These are phyloP conservation scores for Ceratobasidium sp. DNA, from an alignment of 1,284 basidiomycete species.

Conservation along the genomic window DNA sequence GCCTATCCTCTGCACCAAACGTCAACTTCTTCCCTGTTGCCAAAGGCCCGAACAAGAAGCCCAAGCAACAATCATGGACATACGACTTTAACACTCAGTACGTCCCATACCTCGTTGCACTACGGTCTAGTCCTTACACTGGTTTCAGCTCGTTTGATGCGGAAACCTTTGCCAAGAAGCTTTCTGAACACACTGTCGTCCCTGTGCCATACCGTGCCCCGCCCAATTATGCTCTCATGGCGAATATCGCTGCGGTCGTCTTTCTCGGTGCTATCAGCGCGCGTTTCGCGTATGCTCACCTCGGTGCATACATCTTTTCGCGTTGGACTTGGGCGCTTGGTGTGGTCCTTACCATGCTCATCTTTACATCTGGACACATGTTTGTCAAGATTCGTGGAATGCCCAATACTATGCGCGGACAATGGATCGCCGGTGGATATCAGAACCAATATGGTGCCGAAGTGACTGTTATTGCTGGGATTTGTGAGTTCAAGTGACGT, in stretches of 20 bases:
- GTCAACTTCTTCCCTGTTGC: constrained; percentile 78
- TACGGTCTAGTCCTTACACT: not conserved
- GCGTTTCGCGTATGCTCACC: constrained; percentile 55
- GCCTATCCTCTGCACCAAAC: constrained; percentile 76
- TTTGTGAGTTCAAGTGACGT: constrained; percentile 70
- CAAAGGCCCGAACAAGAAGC: constrained; percentile 66
- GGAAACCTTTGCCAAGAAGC: constrained; percentile 73
- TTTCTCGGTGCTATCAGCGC: constrained; percentile 57
- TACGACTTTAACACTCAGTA: constrained; percentile 74
- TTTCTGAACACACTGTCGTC: constrained; percentile 73
- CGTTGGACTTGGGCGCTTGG: constrained; percentile 78
- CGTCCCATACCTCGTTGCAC: constrained; percentile 52
- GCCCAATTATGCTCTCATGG: constrained; percentile 61
- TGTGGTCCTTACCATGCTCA: constrained; percentile 59
- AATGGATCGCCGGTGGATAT: constrained; percentile 88
- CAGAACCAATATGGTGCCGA: constrained; percentile 93
- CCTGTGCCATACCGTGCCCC: constrained; percentile 77
- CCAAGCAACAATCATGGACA: constrained; percentile 63
- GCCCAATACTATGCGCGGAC: constrained; percentile 68
- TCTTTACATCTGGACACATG: constrained; percentile 94
- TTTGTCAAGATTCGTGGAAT: constrained; percentile 90
- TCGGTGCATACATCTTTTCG: constrained; percentile 72
- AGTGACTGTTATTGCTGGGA: constrained; percentile 82
- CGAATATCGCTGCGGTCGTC: constrained; percentile 57
- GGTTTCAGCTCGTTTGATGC: constrained; percentile 76